These are phyloP conservation scores for Phyllosticta capitalensis DNA, from an alignment of 2,329 filamentous ascomycete genomes.

Conservation along the genomic window DNA sequence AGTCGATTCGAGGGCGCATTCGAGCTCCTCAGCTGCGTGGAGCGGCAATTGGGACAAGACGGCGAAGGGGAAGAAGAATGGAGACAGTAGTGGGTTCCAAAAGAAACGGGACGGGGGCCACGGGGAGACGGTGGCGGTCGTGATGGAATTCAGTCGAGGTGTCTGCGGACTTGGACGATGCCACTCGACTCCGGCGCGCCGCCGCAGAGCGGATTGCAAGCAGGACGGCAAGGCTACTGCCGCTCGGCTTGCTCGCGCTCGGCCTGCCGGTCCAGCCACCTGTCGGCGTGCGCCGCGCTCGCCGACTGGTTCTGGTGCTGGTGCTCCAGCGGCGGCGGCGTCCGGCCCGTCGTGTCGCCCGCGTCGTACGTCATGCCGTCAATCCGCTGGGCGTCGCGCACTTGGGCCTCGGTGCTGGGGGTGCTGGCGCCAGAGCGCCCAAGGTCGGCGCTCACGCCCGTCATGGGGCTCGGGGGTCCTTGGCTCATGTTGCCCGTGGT, in stretches of 20 bases:
- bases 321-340: conserved; percentile 17
- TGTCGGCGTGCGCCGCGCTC: conserved; percentile 7
- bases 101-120: too few species aligned
- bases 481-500: not conserved
- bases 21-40: too few species aligned
- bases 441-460: conserved; percentile 17
- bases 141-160: too few species aligned
- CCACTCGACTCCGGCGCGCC: too few species aligned
- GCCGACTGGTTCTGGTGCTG: not conserved
- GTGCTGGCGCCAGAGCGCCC: conserved; percentile 20
- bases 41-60: too few species aligned
- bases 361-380: conserved; percentile 39
- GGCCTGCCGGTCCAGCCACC: conserved; percentile 3
- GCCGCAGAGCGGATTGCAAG: not conserved
- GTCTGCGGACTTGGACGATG: too few species aligned
- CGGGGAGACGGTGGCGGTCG: too few species aligned
- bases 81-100: too few species aligned
- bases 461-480: conserved; percentile 20
- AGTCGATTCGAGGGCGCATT: too few species aligned
- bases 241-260: conserved; percentile 1
- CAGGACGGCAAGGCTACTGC: not conserved
- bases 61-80: too few species aligned
- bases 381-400: conserved; percentile 33
- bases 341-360: conserved; percentile 30
- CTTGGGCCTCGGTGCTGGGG: conserved; percentile 27